Conservation (phyloP, 352 stramenopile genomes). For the Phytopythium montanum region DNA sequence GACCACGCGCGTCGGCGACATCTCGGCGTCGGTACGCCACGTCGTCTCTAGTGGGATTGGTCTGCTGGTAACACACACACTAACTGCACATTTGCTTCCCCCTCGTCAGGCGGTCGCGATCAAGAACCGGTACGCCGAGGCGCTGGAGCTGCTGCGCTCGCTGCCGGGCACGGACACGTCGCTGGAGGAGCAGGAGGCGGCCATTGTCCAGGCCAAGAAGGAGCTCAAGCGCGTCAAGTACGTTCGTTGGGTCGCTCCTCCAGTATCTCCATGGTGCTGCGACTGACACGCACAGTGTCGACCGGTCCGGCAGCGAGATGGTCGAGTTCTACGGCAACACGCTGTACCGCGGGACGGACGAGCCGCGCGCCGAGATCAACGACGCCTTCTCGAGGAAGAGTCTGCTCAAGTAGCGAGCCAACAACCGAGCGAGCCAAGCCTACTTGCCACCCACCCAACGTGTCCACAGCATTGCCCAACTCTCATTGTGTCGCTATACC, state of each 20-base stretch:
- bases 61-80: no score
- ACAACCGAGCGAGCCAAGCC: background rate
- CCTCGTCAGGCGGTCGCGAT: conserved; percentile 58
- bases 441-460: background rate
- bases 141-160: conserved; percentile 61
- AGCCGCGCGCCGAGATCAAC: conserved; percentile 79
- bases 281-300: background rate
- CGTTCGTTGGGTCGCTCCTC: conserved; percentile 8
- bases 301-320: conserved; percentile 40
- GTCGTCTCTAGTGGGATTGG: background rate
- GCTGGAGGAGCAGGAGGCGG: conserved; percentile 69
- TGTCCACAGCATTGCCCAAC: background rate
- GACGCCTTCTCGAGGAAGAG: conserved; percentile 82
- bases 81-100: background rate
- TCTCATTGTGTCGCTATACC: background rate
- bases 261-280: background rate
- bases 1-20: conserved; percentile 71
- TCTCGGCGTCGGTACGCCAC: conserved; percentile 69
- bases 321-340: conserved; percentile 86
- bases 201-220: conserved; percentile 63
- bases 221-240: conserved; percentile 80
- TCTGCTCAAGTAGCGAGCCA: conserved; percentile 41
- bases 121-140: conserved; percentile 73
- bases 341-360: conserved; percentile 79
- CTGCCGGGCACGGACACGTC: conserved; percentile 74